Conservation (phyloP, 805 yeast species). For the Starmera pachycereana region DNA sequence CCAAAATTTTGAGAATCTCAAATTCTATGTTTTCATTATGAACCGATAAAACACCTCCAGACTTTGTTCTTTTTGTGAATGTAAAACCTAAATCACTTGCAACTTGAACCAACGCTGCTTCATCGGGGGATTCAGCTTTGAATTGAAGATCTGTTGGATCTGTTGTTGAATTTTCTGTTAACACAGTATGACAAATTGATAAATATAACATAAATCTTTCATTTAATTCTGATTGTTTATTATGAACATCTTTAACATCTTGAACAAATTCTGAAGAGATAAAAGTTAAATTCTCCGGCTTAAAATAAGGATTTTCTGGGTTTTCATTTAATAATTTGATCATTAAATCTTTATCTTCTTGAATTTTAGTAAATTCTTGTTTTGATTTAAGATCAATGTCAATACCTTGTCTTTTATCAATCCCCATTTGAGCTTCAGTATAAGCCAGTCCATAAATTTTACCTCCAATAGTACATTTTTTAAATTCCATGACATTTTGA, state of each 20-base stretch:
- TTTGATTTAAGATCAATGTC: constrained; percentile 52
- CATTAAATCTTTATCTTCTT: constrained; percentile 50
- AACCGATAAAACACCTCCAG: constrained; percentile 53
- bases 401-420: constrained; percentile 64
- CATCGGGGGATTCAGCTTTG: constrained; percentile 84
- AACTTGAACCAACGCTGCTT: constrained; percentile 74
- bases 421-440: constrained; percentile 74
- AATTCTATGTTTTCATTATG: constrained; percentile 64
- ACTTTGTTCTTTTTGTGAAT: constrained; percentile 57
- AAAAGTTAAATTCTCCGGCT: constrained; percentile 54
- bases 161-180: constrained; percentile 56
- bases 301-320: constrained; percentile 28
- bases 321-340: constrained; percentile 28
- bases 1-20: constrained; percentile 57
- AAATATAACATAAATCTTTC: constrained; percentile 68
- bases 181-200: constrained; percentile 69
- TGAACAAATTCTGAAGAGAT: constrained; percentile 53
- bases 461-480: constrained; percentile 70
- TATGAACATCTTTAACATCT: constrained; percentile 37
- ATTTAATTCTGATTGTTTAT: constrained; percentile 41
- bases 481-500: constrained; percentile 78
- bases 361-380: constrained; percentile 40
- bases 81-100: constrained; percentile 71
- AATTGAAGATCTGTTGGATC: constrained; percentile 45
- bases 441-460: constrained; percentile 67